These are phyloP conservation scores for Daedalea quercina DNA, from an alignment of 768 basidiomycete genomes.

Conservation along the genomic window DNA sequence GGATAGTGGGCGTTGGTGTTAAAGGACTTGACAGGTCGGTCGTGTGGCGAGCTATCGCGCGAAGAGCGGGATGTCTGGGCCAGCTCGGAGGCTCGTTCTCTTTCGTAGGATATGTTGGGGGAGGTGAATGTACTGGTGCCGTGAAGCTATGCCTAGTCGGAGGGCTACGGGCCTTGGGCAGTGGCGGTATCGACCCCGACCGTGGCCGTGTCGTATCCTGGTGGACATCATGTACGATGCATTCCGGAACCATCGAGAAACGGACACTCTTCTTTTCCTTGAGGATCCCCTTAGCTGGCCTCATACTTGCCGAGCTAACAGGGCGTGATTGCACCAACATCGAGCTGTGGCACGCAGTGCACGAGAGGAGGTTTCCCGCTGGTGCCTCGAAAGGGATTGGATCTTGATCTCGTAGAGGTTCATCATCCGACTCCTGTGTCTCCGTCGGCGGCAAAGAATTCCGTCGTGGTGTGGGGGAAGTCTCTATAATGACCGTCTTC, in stretches of 20 bases:
- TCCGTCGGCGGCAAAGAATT: background rate
- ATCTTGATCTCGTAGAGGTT: conserved; percentile 6
- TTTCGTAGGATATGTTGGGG: background rate
- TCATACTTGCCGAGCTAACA: conserved; percentile 20
- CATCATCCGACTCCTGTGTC: background rate
- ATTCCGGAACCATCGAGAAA: conserved; percentile 21
- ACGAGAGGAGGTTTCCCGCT: conserved; percentile 10
- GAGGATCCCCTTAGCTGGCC: conserved; percentile 29
- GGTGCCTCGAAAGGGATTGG: conserved; percentile 17
- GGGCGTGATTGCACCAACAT: conserved; percentile 13
- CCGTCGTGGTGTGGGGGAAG: conserved; percentile 7
- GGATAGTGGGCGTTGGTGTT: conserved; percentile 6
- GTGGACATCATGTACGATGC: conserved; percentile 12
- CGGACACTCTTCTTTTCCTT: conserved; percentile 35
- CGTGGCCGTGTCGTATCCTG: background rate
- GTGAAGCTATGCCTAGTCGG: conserved; percentile 6
- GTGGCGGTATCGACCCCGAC: background rate
- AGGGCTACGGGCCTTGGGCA: background rate
- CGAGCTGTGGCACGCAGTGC: conserved; percentile 18
- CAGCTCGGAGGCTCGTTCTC: background rate
- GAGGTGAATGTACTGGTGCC: background rate
- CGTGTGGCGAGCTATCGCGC: conserved; percentile 8
- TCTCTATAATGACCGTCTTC: conserved; percentile 25
- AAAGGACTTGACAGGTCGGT: conserved; percentile 6
- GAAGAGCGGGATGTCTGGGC: conserved; percentile 21